Percentiles rank a stretch among this genome's conserved stretches.
These are phyloP conservation scores for Calonectria honghensis DNA, from an alignment of 2,329 filamentous ascomycete genomes.

Conservation along the genomic window DNA sequence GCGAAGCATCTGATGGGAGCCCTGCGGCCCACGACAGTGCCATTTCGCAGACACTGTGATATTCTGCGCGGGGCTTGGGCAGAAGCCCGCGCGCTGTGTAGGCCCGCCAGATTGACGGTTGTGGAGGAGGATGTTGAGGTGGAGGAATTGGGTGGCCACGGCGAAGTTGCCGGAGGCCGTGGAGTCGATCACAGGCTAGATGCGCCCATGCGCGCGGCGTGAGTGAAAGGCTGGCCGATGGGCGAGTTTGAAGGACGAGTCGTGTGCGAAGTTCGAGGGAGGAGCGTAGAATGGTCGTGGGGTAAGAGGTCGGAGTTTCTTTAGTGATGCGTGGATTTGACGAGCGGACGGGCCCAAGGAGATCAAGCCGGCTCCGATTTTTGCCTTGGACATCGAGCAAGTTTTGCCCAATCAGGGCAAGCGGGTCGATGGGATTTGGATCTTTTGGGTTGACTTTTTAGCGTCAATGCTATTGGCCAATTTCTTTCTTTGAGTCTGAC, in stretches of 20 bases:
- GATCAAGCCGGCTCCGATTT: slow-evolving; percentile 48
- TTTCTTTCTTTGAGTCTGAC: slow-evolving; percentile 35
- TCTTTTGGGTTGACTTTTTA: slow-evolving; percentile 28
- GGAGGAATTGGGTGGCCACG: slow-evolving; percentile 37
- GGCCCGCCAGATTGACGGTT: slow-evolving; percentile 59
- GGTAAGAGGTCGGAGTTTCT: slow-evolving; percentile 21
- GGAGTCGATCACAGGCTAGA: slow-evolving; percentile 40
- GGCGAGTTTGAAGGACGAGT: not conserved
- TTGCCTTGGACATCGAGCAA: slow-evolving; percentile 44
- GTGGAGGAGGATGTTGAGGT: slow-evolving; percentile 30
- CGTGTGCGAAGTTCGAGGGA: not conserved
- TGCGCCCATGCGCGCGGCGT: slow-evolving; percentile 36
- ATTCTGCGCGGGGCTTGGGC: slow-evolving; percentile 63
- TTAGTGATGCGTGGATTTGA: slow-evolving; percentile 41
- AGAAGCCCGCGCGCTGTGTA: slow-evolving; percentile 65
- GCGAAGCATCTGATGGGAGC: slow-evolving; percentile 59
- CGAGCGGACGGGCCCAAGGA: slow-evolving; percentile 39
- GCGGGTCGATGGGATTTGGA: slow-evolving; percentile 36
- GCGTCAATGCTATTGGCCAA: slow-evolving; percentile 49
- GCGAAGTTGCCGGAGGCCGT: slow-evolving; percentile 38
- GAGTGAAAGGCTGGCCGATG: not conserved
- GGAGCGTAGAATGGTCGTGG: not conserved
- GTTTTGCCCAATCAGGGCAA: slow-evolving; percentile 47
- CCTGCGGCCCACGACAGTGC: slow-evolving; percentile 60
- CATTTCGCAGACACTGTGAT: slow-evolving; percentile 65